Percentiles rank a stretch among this genome's conserved stretches.
phyloP scores from a whole-genome alignment of 1,139 yeast species.

The Geotrichum fermentans region DNA sequence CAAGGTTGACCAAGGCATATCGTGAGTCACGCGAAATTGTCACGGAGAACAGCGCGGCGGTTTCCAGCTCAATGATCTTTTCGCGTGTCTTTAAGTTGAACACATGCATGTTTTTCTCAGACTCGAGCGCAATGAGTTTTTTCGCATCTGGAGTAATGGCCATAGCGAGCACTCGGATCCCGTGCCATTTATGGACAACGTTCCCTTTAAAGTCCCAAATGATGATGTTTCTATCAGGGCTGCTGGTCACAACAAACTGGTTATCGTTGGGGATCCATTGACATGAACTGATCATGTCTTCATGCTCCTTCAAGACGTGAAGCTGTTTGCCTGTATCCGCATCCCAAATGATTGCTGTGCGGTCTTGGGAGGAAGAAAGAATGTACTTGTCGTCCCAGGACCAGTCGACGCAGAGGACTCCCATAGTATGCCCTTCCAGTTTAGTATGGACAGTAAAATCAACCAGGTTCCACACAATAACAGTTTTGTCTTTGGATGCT shows the following conservation, averaged over 20 bases:
- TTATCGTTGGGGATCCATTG: slow-evolving; percentile 66
- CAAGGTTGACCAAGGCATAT: slow-evolving; percentile 55
- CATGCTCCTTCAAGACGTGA: slow-evolving; percentile 29
- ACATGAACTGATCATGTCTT: slow-evolving; percentile 53
- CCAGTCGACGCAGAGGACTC: slow-evolving; percentile 69
- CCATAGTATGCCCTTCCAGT: slow-evolving; percentile 49
- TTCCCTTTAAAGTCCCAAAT: slow-evolving; percentile 52
- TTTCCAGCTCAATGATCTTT: slow-evolving; percentile 35
- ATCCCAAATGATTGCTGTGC: slow-evolving; percentile 63
- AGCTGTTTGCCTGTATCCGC: slow-evolving; percentile 40
- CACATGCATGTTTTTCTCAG: slow-evolving; percentile 50
- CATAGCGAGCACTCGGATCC: slow-evolving; percentile 60
- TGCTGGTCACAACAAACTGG: slow-evolving; percentile 58
- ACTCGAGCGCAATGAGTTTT: slow-evolving; percentile 58
- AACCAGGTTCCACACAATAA: slow-evolving; percentile 61
- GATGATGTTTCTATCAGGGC: slow-evolving; percentile 65
- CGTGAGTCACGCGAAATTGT: slow-evolving; percentile 45
- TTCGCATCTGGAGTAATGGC: slow-evolving; percentile 63
- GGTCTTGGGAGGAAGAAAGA: slow-evolving; percentile 66
- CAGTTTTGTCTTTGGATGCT: slow-evolving; percentile 64
- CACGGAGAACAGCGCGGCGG: slow-evolving; percentile 49
- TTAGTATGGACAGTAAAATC: slow-evolving; percentile 45
- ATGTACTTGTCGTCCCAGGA: slow-evolving; percentile 65
- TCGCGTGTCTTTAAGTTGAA: slow-evolving; percentile 42
- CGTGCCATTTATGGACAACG: slow-evolving; percentile 41